Evolutionary conservation across 148 eudicot genomes (phyloP).

Genomic region (Arctostaphylos glauca): DNA sequence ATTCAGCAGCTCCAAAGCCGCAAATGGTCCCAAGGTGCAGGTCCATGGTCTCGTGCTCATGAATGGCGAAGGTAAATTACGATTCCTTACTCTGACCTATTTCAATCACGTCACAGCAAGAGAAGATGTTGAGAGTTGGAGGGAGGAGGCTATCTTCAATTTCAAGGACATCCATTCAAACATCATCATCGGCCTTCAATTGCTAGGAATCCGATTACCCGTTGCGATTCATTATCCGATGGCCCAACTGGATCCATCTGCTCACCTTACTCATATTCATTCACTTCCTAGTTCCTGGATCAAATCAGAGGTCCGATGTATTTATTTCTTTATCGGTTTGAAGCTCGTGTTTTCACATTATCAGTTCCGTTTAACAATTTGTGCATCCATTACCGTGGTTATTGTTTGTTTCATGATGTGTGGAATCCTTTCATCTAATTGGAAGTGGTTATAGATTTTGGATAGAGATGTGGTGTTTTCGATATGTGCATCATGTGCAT

Average conservation of each 20-base stretch:
- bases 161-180: slow-evolving; percentile 8
- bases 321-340: neutral
- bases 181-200: slow-evolving; percentile 9
- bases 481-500: too few relatives aligned
- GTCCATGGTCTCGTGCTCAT: too few relatives aligned
- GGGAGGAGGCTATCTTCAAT: slow-evolving; percentile 14
- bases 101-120: too few relatives aligned
- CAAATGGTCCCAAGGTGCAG: too few relatives aligned
- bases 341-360: neutral
- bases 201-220: neutral
- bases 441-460: neutral
- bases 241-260: neutral
- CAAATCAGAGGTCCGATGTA: slow-evolving; percentile 11
- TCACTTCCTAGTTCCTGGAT: neutral
- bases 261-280: neutral
- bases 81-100: too few relatives aligned
- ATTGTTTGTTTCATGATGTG: neutral
- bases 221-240: neutral
- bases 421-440: neutral
- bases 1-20: too few relatives aligned
- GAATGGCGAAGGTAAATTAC: too few relatives aligned
- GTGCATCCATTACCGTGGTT: neutral
- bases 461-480: neutral
- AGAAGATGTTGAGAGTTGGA: slow-evolving; percentile 17
- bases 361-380: neutral